These are phyloP conservation scores for Tetracladium setigerum DNA, from an alignment of 495 filamentous ascomycete genomes.

Conservation along the genomic window DNA sequence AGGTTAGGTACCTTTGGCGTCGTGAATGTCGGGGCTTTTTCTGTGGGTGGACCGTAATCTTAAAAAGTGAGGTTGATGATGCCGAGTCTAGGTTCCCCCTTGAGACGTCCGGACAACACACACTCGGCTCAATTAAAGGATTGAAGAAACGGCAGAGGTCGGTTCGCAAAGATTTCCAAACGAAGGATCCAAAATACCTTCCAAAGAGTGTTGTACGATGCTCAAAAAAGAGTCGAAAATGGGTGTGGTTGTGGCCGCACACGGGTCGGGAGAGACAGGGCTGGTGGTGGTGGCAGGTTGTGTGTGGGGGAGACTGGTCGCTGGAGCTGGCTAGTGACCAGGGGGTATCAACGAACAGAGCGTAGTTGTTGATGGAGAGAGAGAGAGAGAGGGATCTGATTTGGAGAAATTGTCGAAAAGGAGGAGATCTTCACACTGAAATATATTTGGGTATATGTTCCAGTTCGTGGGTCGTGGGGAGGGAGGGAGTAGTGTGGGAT, in stretches of 20 bases:
- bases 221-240: neutral
- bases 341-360: neutral
- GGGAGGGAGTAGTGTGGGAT: conserved; percentile 5
- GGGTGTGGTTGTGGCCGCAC: neutral
- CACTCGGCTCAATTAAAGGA: conserved; percentile 5
- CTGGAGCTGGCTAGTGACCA: neutral
- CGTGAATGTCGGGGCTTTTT: conserved; percentile 4
- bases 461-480: neutral
- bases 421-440: neutral
- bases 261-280: neutral
- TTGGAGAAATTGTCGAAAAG: neutral
- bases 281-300: no score
- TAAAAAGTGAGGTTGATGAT: conserved; percentile 8
- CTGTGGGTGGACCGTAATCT: conserved; percentile 14
- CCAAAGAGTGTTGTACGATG: neutral
- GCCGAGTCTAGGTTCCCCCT: conserved; percentile 7
- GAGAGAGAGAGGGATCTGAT: neutral
- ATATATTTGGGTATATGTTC: conserved; percentile 2
- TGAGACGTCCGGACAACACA: neutral
- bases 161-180: neutral
- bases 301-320: neutral
- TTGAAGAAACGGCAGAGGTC: neutral
- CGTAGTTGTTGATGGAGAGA: neutral
- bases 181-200: no score
- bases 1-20: conserved; percentile 9